These are phyloP conservation scores for Spizellomyces sp. DNA, from an alignment of 192 early-diverging fungal genomes.

Conservation along the genomic window DNA sequence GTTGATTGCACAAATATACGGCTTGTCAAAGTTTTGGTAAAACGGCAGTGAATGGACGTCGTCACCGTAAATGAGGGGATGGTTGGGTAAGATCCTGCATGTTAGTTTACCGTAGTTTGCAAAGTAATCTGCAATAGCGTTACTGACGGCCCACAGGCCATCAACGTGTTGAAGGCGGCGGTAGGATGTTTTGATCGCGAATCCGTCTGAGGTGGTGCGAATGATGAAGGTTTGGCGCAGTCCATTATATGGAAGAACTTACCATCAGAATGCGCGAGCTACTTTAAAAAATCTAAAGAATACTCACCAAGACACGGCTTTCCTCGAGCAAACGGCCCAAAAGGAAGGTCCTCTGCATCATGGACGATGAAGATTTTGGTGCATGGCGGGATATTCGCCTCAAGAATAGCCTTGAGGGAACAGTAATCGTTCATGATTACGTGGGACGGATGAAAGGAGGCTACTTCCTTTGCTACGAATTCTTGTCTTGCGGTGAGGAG, in stretches of 20 bases:
- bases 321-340: slow-evolving; percentile 18
- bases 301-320: no score
- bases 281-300: no score
- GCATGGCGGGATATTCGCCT: slow-evolving; percentile 1
- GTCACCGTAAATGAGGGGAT: slow-evolving; percentile 26
- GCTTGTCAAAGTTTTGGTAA: slow-evolving; percentile 14
- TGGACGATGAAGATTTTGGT: slow-evolving; percentile 23
- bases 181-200: not conserved
- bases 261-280: no score
- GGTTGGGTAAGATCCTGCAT: slow-evolving; percentile 15
- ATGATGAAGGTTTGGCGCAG: no score
- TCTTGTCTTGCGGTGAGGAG: not conserved
- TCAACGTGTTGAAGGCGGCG: slow-evolving; percentile 24
- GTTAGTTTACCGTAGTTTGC: not conserved
- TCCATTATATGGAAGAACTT: no score
- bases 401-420: slow-evolving; percentile 24
- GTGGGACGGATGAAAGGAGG: slow-evolving; percentile 24
- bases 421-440: slow-evolving; percentile 27
- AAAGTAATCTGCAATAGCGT: slow-evolving; percentile 26
- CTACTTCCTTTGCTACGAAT: slow-evolving; percentile 7
- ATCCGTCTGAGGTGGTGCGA: not conserved
- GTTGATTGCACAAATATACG: slow-evolving; percentile 23
- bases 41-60: slow-evolving; percentile 7
- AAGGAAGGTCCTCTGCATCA: slow-evolving; percentile 26
- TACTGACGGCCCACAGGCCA: slow-evolving; percentile 26